Conservation (phyloP, 1,139 yeast species). For the Spencermartinsiella ligniputridi region DNA sequence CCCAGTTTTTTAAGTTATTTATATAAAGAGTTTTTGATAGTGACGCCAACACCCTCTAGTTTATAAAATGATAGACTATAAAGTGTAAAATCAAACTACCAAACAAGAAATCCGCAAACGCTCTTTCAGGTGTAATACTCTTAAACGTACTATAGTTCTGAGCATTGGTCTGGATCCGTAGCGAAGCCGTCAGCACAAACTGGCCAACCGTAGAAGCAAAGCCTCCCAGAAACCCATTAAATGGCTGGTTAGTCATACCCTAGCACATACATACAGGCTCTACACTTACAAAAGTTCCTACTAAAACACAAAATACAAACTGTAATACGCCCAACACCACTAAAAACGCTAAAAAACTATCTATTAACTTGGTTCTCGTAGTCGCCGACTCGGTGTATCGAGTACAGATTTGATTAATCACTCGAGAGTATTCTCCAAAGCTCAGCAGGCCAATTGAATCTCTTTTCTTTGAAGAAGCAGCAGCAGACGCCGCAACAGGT, state of each 20-base stretch:
- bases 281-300: conserved; percentile 63
- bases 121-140: conserved; percentile 65
- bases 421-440: conserved; percentile 7
- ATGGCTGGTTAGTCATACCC: conserved; percentile 57
- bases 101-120: conserved; percentile 83
- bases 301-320: conserved; percentile 65
- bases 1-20: no score
- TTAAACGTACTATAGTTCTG: conserved; percentile 43
- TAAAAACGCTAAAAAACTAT: conserved; percentile 67
- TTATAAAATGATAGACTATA: conserved; percentile 84
- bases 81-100: conserved; percentile 89
- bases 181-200: conserved; percentile 65
- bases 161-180: conserved; percentile 64
- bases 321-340: conserved; percentile 74
- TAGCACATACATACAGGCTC: conserved; percentile 1
- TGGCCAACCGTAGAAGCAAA: conserved; percentile 92
- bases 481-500: conserved; percentile 7
- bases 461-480: conserved; percentile 4
- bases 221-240: conserved; percentile 94
- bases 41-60: no score
- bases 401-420: conserved; percentile 17
- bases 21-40: no score
- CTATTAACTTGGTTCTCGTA: conserved; percentile 53
- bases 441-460: not conserved
- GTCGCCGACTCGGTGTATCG: conserved; percentile 23